A percentile compares a stretch with the other conserved stretches of the same genome.
phyloP scores from a whole-genome alignment of 2,329 filamentous ascomycete genomes.

The Botrytis paeoniae region DNA sequence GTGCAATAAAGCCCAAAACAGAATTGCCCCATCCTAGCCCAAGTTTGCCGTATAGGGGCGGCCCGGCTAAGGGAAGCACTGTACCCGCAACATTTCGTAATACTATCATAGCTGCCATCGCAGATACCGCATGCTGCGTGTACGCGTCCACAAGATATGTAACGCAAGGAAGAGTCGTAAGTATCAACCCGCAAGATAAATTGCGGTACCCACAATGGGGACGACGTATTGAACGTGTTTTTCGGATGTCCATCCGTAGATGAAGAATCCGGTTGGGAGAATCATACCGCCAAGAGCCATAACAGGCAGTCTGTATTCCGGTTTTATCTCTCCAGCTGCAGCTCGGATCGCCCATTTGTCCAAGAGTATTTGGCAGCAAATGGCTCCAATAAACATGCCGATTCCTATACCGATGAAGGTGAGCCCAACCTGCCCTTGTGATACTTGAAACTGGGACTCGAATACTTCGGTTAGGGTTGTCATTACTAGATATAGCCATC shows the following conservation, averaged over 20 bases:
- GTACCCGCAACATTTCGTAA: constrained; percentile 33
- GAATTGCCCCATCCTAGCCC: constrained; percentile 38
- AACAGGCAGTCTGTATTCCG: constrained; percentile 44
- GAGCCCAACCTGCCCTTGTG: constrained; percentile 38
- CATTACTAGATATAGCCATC: constrained; percentile 40
- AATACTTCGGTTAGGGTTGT: constrained; percentile 42
- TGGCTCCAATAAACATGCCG: constrained; percentile 32
- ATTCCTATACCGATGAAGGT: constrained; percentile 40
- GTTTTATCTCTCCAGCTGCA: constrained; percentile 21
- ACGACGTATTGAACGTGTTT: constrained; percentile 42
- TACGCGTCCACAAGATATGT: constrained; percentile 39
- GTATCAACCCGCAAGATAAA: not conserved
- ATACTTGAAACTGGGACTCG: constrained; percentile 38
- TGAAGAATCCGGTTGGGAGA: constrained; percentile 45
- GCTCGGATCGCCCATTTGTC: constrained; percentile 35
- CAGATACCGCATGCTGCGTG: constrained; percentile 36
- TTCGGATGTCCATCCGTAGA: constrained; percentile 47
- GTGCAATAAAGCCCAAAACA: constrained; percentile 37
- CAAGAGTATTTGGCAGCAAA: constrained; percentile 26
- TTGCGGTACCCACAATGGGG: constrained; percentile 27
- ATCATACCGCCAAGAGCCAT: constrained; percentile 34
- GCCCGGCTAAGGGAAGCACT: constrained; percentile 34
- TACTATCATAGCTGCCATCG: constrained; percentile 39
- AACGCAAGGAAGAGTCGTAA: constrained; percentile 25
- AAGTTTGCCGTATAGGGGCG: constrained; percentile 33